phyloP scores from a whole-genome alignment of 1,139 yeast genomes.

The Candida tetrigidarum region DNA sequence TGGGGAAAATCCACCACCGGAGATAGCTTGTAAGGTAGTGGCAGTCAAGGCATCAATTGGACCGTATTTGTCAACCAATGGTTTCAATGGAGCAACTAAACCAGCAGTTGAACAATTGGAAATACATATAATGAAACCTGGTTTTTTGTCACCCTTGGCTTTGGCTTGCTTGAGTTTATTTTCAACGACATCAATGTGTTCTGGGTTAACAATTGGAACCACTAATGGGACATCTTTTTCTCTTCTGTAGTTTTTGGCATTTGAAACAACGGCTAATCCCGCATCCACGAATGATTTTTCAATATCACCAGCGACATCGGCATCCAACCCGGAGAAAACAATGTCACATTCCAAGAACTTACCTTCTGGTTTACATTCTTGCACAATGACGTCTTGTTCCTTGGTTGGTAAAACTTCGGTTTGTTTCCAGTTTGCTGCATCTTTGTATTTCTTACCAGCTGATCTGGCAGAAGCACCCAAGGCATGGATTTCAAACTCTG shows the following conservation, averaged over 20 bases:
- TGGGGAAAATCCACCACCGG: slow-evolving; percentile 99
- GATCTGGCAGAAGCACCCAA: slow-evolving; percentile 95
- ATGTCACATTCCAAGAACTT: slow-evolving; percentile 88
- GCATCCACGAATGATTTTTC: slow-evolving; percentile 83
- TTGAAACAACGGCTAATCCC: slow-evolving; percentile 86
- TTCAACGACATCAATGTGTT: slow-evolving; percentile 80
- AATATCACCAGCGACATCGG: slow-evolving; percentile 91
- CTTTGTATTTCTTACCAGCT: slow-evolving; percentile 84
- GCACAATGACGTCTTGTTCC: slow-evolving; percentile 66
- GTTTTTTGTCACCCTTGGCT: slow-evolving; percentile 55
- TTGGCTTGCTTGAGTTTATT: slow-evolving; percentile 58
- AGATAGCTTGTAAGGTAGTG: slow-evolving; percentile 95
- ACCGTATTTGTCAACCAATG: slow-evolving; percentile 86
- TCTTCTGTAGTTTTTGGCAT: slow-evolving; percentile 96
- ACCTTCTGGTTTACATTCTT: slow-evolving; percentile 74
- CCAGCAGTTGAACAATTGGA: slow-evolving; percentile 99
- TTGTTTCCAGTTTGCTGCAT: slow-evolving; percentile 96
- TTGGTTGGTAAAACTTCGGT: slow-evolving; percentile 76
- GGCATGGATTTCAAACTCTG: slow-evolving; percentile 82
- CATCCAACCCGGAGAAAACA: slow-evolving; percentile 93
- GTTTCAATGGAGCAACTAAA: slow-evolving; percentile 93
- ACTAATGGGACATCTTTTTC: slow-evolving; percentile 86
- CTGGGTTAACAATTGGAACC: slow-evolving; percentile 96
- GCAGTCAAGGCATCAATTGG: slow-evolving; percentile 87
- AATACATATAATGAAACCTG: slow-evolving; percentile 91